Percentiles rank a stretch among this genome's conserved stretches.
Evolutionary conservation across 2,329 filamentous ascomycete species (phyloP).

Genomic region (Trichophyton schoenleinii): DNA sequence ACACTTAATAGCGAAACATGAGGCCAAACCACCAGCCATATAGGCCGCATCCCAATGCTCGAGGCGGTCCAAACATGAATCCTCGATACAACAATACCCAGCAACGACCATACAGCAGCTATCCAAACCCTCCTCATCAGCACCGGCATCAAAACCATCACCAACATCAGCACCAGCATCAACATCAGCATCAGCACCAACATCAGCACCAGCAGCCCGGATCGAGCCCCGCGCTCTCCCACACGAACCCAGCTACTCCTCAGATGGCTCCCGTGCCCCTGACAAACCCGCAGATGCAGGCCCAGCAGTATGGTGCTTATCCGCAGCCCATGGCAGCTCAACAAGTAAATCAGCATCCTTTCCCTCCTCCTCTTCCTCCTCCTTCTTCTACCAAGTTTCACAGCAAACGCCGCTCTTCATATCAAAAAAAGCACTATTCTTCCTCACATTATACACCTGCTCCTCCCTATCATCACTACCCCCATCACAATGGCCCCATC

Average conservation of each 20-base stretch:
- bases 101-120: background rate
- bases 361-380: background rate
- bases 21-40: conserved; percentile 57
- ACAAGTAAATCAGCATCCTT: conserved; percentile 43
- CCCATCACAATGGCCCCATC: conserved; percentile 14
- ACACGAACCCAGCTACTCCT: conserved; percentile 55
- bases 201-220: conserved; percentile 36
- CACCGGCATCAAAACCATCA: background rate
- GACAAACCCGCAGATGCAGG: conserved; percentile 50
- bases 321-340: conserved; percentile 45
- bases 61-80: too few relatives aligned
- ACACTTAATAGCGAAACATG: conserved; percentile 7
- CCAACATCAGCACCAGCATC: conserved; percentile 33
- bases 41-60: conserved; percentile 33
- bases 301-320: conserved; percentile 46
- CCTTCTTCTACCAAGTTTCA: background rate
- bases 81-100: too few relatives aligned
- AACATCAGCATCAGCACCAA: conserved; percentile 22
- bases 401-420: conserved; percentile 20
- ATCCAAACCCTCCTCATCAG: conserved; percentile 25
- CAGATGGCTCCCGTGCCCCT: conserved; percentile 61
- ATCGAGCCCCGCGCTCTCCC: conserved; percentile 53
- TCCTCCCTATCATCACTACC: conserved; percentile 8
- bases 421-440: conserved; percentile 20
- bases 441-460: conserved; percentile 14